Evolutionary conservation across 306 rosid species (phyloP).

Genomic region (Sesbania bispinosa): DNA sequence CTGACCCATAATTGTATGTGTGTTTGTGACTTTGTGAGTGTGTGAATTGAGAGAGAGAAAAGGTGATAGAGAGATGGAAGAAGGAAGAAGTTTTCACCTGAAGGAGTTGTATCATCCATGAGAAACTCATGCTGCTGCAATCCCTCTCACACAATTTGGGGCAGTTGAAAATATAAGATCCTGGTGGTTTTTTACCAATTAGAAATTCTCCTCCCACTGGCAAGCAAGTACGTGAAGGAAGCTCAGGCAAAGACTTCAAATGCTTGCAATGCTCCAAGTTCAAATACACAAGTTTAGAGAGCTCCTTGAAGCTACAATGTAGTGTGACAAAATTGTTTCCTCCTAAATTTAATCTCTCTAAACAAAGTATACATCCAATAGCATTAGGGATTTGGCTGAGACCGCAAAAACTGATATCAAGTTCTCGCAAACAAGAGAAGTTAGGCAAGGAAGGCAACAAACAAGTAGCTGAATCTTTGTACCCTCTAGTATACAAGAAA

Average conservation of each 20-base stretch:
- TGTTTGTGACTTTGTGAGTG: too few species aligned
- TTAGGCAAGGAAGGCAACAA: not conserved
- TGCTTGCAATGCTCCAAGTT: not conserved
- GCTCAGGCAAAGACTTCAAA: not conserved
- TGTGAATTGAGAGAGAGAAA: too few species aligned
- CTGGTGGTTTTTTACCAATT: not conserved
- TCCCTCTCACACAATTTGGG: not conserved
- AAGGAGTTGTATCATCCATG: not conserved
- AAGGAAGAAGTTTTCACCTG: too few species aligned
- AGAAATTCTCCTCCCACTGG: not conserved
- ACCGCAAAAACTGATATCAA: not conserved
- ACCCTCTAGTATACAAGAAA: not conserved
- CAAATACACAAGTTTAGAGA: not conserved
- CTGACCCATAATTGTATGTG: too few species aligned
- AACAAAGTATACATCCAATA: not conserved
- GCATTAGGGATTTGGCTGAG: not conserved
- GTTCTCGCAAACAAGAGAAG: not conserved
- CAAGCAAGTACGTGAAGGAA: not conserved
- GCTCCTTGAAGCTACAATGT: not conserved
- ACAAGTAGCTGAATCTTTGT: not conserved
- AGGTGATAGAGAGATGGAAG: too few species aligned
- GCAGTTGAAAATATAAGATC: not conserved
- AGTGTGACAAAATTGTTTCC: not conserved
- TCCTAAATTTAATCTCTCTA: not conserved
- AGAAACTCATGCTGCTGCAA: not conserved